A percentile compares a stretch with the other conserved stretches of the same genome.
phyloP scores from a whole-genome alignment of 2,329 filamentous ascomycete species.

The Gnomoniopsis sp. region DNA sequence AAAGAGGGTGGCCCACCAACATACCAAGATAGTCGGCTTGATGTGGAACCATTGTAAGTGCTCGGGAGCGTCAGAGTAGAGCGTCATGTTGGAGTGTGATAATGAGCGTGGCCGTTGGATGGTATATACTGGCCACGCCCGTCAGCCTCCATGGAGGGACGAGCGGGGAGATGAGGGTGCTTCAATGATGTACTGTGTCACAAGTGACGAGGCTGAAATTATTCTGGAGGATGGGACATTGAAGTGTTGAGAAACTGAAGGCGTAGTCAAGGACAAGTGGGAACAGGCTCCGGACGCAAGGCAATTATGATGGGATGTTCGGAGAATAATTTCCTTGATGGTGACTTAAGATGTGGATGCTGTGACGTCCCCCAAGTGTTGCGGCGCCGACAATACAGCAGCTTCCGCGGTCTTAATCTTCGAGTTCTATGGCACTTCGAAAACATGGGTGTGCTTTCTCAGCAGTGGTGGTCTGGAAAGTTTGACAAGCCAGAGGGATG shows the following conservation, averaged over 20 bases:
- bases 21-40: slow-evolving; percentile 90
- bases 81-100: slow-evolving; percentile 42
- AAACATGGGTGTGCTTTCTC: slow-evolving; percentile 8
- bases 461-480: neutral
- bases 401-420: slow-evolving; percentile 1
- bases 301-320: neutral
- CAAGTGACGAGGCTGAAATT: neutral
- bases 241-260: neutral
- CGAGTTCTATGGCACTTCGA: neutral
- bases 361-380: slow-evolving; percentile 10
- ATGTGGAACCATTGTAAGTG: slow-evolving; percentile 50
- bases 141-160: slow-evolving; percentile 58
- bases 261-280: neutral
- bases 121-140: slow-evolving; percentile 41
- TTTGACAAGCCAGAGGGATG: neutral
- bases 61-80: slow-evolving; percentile 55
- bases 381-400: slow-evolving; percentile 5
- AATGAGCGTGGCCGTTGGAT: slow-evolving; percentile 19
- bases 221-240: neutral
- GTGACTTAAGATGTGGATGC: neutral
- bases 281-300: neutral
- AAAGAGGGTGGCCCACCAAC: slow-evolving; percentile 91
- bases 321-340: neutral
- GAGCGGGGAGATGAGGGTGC: slow-evolving; percentile 45
- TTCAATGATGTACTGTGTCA: slow-evolving; percentile 22